Evolutionary conservation across 768 basidiomycete species (phyloP).

Genomic region (Lepiota subincarnata): DNA sequence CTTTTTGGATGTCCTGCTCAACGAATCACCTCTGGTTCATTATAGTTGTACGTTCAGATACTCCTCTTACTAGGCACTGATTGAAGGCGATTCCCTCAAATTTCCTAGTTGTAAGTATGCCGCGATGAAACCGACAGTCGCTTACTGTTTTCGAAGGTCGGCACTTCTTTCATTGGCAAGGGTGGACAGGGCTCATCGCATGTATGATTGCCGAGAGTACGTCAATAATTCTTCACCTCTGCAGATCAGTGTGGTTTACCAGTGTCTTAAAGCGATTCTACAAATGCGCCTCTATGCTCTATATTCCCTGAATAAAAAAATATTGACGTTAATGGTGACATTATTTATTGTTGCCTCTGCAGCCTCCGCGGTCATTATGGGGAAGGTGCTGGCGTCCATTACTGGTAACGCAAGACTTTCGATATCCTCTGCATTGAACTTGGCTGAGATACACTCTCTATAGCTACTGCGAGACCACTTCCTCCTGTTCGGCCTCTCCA

Average conservation of each 20-base stretch:
- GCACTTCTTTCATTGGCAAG: conserved; percentile 55
- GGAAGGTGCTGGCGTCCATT: conserved; percentile 34
- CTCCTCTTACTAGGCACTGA: neutral
- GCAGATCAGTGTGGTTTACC: neutral
- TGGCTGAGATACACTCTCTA: neutral
- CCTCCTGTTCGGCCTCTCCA: conserved; percentile 13
- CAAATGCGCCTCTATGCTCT: conserved; percentile 63
- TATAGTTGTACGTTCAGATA: conserved; percentile 7
- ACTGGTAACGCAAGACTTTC: conserved; percentile 28
- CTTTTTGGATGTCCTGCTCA: neutral
- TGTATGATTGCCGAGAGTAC: conserved; percentile 54
- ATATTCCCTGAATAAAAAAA: conserved; percentile 47
- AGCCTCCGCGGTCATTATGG: conserved; percentile 46
- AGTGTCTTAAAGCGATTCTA: conserved; percentile 40
- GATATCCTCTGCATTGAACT: neutral
- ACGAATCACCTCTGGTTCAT: neutral
- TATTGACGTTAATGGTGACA: conserved; percentile 42
- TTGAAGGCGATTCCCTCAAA: neutral
- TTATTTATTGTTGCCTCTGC: conserved; percentile 36
- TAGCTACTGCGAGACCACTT: conserved; percentile 18
- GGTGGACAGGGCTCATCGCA: conserved; percentile 52
- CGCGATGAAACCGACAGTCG: neutral
- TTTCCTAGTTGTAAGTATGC: conserved; percentile 28
- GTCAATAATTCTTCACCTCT: conserved; percentile 11
- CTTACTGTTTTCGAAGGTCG: conserved; percentile 28